Evolutionary conservation across 495 filamentous ascomycete genomes (phyloP), one percentile per base, ranked within the genome.

Genomic region (Astrothelium macrocarpum): DNA sequence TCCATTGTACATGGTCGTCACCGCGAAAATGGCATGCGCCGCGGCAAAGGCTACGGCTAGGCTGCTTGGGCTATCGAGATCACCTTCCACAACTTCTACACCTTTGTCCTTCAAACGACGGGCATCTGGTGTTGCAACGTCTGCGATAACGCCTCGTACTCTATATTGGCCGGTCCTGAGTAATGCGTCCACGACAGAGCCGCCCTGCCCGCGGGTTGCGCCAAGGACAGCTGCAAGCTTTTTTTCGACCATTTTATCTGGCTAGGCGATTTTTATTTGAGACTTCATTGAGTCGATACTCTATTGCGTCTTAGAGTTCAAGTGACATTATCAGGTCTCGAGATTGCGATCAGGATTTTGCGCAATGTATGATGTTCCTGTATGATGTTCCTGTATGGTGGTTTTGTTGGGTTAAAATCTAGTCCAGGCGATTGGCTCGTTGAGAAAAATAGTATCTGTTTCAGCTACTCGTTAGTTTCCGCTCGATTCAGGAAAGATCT

Each of bases 121-220:
- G 0, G 79, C 73, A 23, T 73, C 73, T 2, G 70, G 65, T 29
- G 71, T 74, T 16, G 70, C 67, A 16, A 75, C 70, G 56, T 81
- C 74, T 23, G 80, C 78, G 3, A 79, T 81, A 49, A 79, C 64
- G 16, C 78, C 81, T 39, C 81, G 74, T 36, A 83, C 73, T 23
- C 63, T 31, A 32, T 49, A 69, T 26, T 59, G 32, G 31, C 34
- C 60, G 16, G 25, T 36, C 10, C 68, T 58, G 46, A 78, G 72
- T 66, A 79, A 78, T 32, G 70, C 65, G 2, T 70, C 63, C 28
- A 72, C 76, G 20, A 80, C 77, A 9, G 75, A 76, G 39, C 75
- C 72, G 64, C 78, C 78, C 63, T 80, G 78, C 60, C 71, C 76
- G 45, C 78, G 78, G 12, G 78, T 80, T 7, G 73, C 73, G 14